Evolutionary conservation across 2,329 filamentous ascomycete species (phyloP).

Genomic region (Dactylellina cionopaga): DNA sequence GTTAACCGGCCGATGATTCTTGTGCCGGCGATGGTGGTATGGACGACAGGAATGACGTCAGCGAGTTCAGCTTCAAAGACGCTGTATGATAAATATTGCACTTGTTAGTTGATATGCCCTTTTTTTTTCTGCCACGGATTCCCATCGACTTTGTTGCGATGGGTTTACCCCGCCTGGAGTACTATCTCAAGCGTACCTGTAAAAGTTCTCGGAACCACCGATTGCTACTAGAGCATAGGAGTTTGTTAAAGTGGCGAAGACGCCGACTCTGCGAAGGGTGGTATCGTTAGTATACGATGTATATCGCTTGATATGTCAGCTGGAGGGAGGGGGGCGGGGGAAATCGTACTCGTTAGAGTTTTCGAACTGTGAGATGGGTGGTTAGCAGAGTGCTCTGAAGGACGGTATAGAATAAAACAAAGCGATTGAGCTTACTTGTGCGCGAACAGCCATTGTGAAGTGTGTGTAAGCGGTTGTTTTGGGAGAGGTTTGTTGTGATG

Average conservation of each 20-base stretch:
- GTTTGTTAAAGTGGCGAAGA: conserved; percentile 96
- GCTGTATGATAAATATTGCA: conserved; percentile 63
- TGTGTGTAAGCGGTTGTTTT: conserved; percentile 11
- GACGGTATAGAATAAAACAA: too few species aligned
- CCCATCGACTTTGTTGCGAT: too few species aligned
- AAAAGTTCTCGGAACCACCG: conserved; percentile 98
- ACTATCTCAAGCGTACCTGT: conserved; percentile 70
- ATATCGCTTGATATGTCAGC: not conserved
- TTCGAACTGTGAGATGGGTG: conserved; percentile 71
- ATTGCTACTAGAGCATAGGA: conserved; percentile 94
- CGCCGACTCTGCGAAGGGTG: conserved; percentile 78
- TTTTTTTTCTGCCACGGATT: not conserved
- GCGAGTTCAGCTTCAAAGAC: conserved; percentile 97
- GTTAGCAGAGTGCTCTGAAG: not conserved
- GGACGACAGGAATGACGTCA: conserved; percentile 95
- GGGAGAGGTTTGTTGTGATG: not conserved
- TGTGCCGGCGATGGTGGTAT: conserved; percentile 94
- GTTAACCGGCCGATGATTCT: conserved; percentile 95
- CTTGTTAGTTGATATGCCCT: not conserved
- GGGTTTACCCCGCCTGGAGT: conserved; percentile 27
- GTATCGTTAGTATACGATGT: conserved; percentile 52
- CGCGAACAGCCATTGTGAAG: conserved; percentile 53
- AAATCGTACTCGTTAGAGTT: conserved; percentile 84
- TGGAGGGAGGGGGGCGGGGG: conserved; percentile 19
- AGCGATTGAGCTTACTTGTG: conserved; percentile 46